phyloP scores from a whole-genome alignment of 176 grass and related monocot genomes.

The Dendrocalamus sinicus region DNA sequence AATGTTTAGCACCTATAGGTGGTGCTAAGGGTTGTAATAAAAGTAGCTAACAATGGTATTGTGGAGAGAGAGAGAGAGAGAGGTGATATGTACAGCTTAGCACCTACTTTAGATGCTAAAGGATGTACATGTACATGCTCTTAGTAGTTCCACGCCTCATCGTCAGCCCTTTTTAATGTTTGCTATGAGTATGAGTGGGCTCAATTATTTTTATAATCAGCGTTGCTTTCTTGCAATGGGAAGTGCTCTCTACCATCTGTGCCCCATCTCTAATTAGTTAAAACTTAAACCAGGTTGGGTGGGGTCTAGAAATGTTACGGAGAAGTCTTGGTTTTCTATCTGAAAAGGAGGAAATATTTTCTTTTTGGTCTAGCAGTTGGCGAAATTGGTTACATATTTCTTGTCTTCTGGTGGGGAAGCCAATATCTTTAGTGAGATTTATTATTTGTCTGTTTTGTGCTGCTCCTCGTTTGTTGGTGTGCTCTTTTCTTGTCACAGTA shows the following conservation, averaged over 20 bases:
- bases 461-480: slow-evolving; percentile 16
- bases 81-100: too few species aligned
- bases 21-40: too few species aligned
- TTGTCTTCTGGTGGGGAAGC: slow-evolving; percentile 3
- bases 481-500: slow-evolving; percentile 18
- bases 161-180: background rate
- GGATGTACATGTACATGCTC: too few species aligned
- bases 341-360: background rate
- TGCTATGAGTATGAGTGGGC: background rate
- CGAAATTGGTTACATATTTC: background rate
- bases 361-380: slow-evolving; percentile 15
- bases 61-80: too few species aligned
- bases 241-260: background rate
- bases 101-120: too few species aligned
- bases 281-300: background rate
- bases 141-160: background rate
- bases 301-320: background rate
- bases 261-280: slow-evolving; percentile 1
- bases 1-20: too few species aligned
- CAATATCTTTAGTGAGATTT: background rate
- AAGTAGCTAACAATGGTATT: too few species aligned
- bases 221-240: background rate
- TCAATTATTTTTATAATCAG: background rate
- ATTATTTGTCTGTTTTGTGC: slow-evolving; percentile 10
- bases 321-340: background rate